Evolutionary conservation across 306 rosid species (phyloP), one percentile per base, ranked within the genome.

Genomic region (Malus sylvestris): DNA sequence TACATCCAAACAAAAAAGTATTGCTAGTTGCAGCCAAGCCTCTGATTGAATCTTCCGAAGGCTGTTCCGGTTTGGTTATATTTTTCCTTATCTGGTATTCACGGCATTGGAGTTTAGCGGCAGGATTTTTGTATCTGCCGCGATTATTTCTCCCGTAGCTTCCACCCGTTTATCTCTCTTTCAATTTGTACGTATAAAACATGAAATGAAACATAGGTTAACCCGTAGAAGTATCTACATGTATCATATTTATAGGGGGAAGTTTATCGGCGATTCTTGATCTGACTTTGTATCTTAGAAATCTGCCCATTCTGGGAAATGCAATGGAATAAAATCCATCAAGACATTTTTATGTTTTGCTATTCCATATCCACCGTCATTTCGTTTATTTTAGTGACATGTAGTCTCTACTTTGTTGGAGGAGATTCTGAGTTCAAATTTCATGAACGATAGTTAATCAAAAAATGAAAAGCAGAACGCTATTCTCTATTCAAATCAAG

Each of bases 111-210:
- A 53, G 12, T 33, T 23, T 35, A 40, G 63, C 40, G 68, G 68
- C 73, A 57, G 58, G 40, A 25, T 68, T 35, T 77, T 77, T 68
- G 5, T 16, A 44, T 68, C 67, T 42, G 75, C 75, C 66, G 10
- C 53, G 35, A 57, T 45, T 13, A 59, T 19, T 53, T 35, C 79
- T 6, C 45, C 79, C 73, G 32, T 38, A 44, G 75, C 75, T 68
- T 66, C 68, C 55, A 2, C 58, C 38, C 2, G 4, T 35, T n/a
- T 15, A 67, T 67, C 72, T 52, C 23, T 59, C 68, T 73, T 73
- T 62, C 78, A 42, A 4, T 40, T 27, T 68, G 57, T 40, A 68
- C 30, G 58, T 57, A 55, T 42, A 44, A 13, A 10, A 23, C 29
- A 30, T 42, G 45, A 7, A 42, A 58, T 68, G 74, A 42, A 58